Conservation (phyloP, 139 green algal species). For the Coelastrella sp. region DNA sequence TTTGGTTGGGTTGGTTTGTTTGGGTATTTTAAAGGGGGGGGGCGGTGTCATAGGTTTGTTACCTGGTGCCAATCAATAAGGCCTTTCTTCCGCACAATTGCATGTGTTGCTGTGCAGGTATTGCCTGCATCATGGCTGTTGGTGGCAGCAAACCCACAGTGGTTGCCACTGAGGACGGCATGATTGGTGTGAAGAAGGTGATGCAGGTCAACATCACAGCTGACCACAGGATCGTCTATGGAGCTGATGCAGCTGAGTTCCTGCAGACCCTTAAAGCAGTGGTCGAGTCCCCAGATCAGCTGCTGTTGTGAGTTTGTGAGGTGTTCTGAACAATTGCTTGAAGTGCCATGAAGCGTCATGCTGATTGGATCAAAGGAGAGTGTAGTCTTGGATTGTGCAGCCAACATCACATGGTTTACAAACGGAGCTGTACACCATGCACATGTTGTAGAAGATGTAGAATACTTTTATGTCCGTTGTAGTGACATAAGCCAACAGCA, state of each 20-base stretch:
- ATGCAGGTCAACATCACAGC: slow-evolving; percentile 97
- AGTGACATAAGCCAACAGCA: too few species aligned
- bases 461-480: too few species aligned
- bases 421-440: too few species aligned
- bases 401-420: too few species aligned
- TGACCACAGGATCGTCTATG: slow-evolving; percentile 98
- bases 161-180: slow-evolving; percentile 80
- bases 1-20: too few species aligned
- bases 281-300: slow-evolving; percentile 85
- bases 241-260: slow-evolving; percentile 94
- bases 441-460: too few species aligned
- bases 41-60: too few species aligned
- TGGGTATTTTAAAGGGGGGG: too few species aligned
- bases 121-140: slow-evolving; percentile 93
- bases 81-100: background rate
- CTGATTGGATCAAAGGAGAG: too few species aligned
- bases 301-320: slow-evolving; percentile 42
- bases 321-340: background rate
- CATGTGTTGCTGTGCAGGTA: slow-evolving; percentile 65
- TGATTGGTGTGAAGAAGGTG: slow-evolving; percentile 94
- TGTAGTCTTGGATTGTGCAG: too few species aligned
- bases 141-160: slow-evolving; percentile 92
- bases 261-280: slow-evolving; percentile 91
- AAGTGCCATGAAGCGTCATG: too few species aligned
- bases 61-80: too few species aligned